These are phyloP conservation scores for Cercophora newfieldiana DNA, from an alignment of 495 filamentous ascomycete genomes.

Conservation along the genomic window DNA sequence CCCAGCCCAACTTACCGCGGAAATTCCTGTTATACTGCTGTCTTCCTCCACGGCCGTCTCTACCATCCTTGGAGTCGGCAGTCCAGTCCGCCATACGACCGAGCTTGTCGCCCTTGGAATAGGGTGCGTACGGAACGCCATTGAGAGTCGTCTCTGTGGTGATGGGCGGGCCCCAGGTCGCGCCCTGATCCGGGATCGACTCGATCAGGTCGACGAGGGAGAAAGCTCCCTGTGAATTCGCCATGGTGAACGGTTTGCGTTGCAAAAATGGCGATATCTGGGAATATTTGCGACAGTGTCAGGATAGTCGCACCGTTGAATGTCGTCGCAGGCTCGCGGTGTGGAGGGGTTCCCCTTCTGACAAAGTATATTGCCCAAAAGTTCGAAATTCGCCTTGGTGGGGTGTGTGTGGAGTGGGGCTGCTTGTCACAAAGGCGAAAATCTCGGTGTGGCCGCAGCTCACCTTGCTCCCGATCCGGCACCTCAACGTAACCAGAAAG, in stretches of 20 bases:
- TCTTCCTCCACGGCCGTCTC: slow-evolving; percentile 73
- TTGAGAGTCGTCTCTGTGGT: slow-evolving; percentile 81
- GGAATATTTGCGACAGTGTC: neutral
- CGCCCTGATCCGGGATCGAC: slow-evolving; percentile 55
- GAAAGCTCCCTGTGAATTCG: slow-evolving; percentile 25
- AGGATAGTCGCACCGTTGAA: neutral
- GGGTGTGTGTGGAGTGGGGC: slow-evolving; percentile 24
- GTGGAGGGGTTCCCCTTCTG: slow-evolving; percentile 18
- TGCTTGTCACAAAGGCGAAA: neutral
- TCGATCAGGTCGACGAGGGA: slow-evolving; percentile 57
- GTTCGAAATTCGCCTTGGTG: slow-evolving; percentile 31
- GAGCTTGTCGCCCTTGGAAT: slow-evolving; percentile 97
- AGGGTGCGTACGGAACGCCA: slow-evolving; percentile 95
- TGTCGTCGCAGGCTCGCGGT: neutral
- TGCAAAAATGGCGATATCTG: neutral
- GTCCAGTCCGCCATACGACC: slow-evolving; percentile 99
- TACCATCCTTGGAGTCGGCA: slow-evolving; percentile 80
- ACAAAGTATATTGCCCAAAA: slow-evolving; percentile 23
- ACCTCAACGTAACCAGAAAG: neutral
- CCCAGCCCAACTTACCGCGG: slow-evolving; percentile 63
- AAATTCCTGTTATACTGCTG: slow-evolving; percentile 89
- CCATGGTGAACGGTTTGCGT: slow-evolving; percentile 29
- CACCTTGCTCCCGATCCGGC: slow-evolving; percentile 5
- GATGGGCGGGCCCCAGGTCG: slow-evolving; percentile 85
- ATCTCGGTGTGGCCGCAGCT: neutral